phyloP scores from a whole-genome alignment of 179 eudicot genomes.

The Vitellaria paradoxa region DNA sequence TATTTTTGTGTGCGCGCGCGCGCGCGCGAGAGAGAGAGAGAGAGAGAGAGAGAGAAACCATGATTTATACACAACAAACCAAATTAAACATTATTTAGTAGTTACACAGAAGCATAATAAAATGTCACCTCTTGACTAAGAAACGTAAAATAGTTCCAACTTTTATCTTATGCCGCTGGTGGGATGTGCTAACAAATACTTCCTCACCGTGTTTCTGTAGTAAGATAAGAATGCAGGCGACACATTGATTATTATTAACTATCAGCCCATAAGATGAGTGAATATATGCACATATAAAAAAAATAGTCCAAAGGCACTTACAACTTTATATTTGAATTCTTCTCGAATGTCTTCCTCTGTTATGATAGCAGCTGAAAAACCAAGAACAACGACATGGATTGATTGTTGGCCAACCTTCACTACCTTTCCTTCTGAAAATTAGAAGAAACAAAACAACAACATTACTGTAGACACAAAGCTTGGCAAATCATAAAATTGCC shows the following conservation, averaged over 20 bases:
- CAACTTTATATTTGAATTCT: conserved; percentile 63
- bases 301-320: conserved; percentile 31
- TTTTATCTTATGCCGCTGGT: conserved; percentile 69
- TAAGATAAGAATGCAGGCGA: conserved; percentile 16
- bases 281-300: not conserved
- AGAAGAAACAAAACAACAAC: not conserved
- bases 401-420: conserved; percentile 72
- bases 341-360: conserved; percentile 70
- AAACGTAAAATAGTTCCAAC: conserved; percentile 71
- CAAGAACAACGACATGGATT: conserved; percentile 78
- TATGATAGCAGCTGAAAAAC: conserved; percentile 78
- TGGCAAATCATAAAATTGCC: no score
- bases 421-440: conserved; percentile 77
- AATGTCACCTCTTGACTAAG: conserved; percentile 67
- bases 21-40: no score
- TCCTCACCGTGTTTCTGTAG: conserved; percentile 63
- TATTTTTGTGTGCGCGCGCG: not conserved
- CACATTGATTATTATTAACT: not conserved
- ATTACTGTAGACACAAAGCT: not conserved
- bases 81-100: not conserved
- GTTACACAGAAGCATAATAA: not conserved
- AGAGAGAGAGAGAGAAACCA: not conserved
- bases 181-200: conserved; percentile 47
- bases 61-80: not conserved
- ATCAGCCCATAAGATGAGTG: not conserved